These are phyloP conservation scores for Nicotiana rustica DNA, from an alignment of 305 asterid species.

Conservation along the genomic window DNA sequence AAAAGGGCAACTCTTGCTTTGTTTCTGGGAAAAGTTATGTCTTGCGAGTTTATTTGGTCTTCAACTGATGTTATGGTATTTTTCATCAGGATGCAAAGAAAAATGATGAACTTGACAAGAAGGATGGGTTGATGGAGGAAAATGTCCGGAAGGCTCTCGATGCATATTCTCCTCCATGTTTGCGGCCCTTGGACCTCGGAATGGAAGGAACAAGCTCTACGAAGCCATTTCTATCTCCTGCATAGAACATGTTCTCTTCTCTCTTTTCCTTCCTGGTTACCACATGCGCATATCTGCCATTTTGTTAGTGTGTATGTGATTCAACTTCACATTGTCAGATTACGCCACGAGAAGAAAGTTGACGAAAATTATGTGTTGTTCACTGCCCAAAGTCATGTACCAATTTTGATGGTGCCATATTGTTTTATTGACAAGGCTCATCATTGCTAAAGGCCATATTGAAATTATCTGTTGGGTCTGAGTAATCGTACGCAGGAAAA, in stretches of 20 bases:
- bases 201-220: constrained; percentile 57
- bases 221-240: constrained; percentile 32
- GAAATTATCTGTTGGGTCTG: neutral
- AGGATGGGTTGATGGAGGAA: constrained; percentile 58
- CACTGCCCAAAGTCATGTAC: neutral
- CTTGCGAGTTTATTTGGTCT: neutral
- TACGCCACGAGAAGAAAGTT: neutral
- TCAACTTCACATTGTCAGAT: neutral
- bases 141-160: constrained; percentile 61
- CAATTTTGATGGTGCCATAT: neutral
- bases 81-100: constrained; percentile 77
- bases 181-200: constrained; percentile 60
- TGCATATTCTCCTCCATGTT: constrained; percentile 89
- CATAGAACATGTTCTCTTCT: neutral
- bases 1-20: neutral
- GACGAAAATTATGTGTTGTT: neutral
- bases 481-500: neutral
- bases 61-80: constrained; percentile 17
- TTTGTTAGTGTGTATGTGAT: neutral
- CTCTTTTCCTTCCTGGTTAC: neutral
- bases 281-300: neutral
- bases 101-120: constrained; percentile 76
- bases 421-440: neutral
- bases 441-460: neutral
- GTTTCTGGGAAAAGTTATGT: neutral